Percentiles rank a stretch among this genome's conserved stretches.
Conservation (phyloP, 1,284 basidiomycete genomes). For the Ceratobasidium sp. region DNA sequence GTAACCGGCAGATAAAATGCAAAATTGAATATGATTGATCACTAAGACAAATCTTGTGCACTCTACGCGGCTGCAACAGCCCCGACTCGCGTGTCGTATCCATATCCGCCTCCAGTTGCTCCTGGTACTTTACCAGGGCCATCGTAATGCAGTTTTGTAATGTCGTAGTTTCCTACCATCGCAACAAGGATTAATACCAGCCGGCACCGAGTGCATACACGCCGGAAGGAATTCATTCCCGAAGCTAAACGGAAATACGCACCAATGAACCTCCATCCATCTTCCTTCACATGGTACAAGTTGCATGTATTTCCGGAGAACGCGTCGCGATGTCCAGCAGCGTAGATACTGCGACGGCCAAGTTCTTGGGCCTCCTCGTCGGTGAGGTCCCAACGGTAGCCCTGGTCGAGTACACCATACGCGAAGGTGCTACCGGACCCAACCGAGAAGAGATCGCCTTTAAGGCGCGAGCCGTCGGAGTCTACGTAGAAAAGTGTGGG, state of each 20-base stretch:
- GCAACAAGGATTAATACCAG: constrained; percentile 47
- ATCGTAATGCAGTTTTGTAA: constrained; percentile 83
- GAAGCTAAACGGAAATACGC: constrained; percentile 52
- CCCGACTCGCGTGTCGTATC: constrained; percentile 71
- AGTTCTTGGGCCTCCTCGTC: constrained; percentile 97
- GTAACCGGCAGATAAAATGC: background rate
- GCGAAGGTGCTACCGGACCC: constrained; percentile 98
- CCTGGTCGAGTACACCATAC: constrained; percentile 98
- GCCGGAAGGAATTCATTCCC: background rate
- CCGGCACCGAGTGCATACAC: constrained; percentile 18
- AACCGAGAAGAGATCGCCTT: constrained; percentile 97
- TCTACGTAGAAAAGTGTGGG: constrained; percentile 99
- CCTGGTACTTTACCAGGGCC: constrained; percentile 76
- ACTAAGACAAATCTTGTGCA: constrained; percentile 8
- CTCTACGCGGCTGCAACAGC: constrained; percentile 42
- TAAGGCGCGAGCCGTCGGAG: constrained; percentile 94
- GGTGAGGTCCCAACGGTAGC: constrained; percentile 92
- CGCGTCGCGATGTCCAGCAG: constrained; percentile 96
- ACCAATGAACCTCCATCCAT: constrained; percentile 95
- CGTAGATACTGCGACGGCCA: constrained; percentile 93
- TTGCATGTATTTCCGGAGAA: constrained; percentile 98
- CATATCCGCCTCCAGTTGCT: constrained; percentile 67
- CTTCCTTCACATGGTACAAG: constrained; percentile 93
- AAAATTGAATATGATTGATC: constrained; percentile 29
- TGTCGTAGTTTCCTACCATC: constrained; percentile 77